phyloP scores from a whole-genome alignment of 805 yeast species.

The Lipomyces orientalis region DNA sequence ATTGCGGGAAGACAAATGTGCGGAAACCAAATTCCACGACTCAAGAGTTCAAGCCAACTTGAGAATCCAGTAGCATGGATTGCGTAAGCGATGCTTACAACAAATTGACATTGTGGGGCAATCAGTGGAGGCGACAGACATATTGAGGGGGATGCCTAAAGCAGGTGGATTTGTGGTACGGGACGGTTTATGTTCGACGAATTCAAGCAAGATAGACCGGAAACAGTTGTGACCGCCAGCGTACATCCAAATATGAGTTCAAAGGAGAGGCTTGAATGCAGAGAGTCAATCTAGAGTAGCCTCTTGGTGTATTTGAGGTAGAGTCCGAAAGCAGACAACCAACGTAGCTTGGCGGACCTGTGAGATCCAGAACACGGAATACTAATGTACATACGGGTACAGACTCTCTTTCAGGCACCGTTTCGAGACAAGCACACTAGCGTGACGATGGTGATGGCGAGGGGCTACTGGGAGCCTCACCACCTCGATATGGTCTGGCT shows the following conservation, averaged over 20 bases:
- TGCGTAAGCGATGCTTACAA: neutral
- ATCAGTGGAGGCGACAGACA: neutral
- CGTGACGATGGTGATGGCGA: neutral
- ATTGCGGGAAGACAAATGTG: neutral
- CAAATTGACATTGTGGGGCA: neutral
- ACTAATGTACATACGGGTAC: neutral
- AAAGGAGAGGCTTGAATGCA: neutral
- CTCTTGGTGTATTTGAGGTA: neutral
- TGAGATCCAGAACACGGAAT: neutral
- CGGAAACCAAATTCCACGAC: neutral
- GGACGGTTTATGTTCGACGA: neutral
- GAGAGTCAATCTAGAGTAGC: neutral
- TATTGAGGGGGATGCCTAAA: neutral
- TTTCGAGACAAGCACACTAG: neutral
- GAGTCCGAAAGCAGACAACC: neutral
- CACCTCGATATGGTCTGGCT: neutral
- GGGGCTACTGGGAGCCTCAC: conserved; percentile 7
- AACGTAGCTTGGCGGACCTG: neutral
- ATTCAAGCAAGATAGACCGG: neutral
- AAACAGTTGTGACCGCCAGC: neutral
- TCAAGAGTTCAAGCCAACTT: neutral
- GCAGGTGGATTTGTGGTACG: neutral
- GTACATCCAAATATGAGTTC: neutral
- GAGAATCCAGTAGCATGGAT: neutral
- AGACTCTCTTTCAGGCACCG: neutral